phyloP scores from a whole-genome alignment of 495 filamentous ascomycete species.

The Neurospora sp. region DNA sequence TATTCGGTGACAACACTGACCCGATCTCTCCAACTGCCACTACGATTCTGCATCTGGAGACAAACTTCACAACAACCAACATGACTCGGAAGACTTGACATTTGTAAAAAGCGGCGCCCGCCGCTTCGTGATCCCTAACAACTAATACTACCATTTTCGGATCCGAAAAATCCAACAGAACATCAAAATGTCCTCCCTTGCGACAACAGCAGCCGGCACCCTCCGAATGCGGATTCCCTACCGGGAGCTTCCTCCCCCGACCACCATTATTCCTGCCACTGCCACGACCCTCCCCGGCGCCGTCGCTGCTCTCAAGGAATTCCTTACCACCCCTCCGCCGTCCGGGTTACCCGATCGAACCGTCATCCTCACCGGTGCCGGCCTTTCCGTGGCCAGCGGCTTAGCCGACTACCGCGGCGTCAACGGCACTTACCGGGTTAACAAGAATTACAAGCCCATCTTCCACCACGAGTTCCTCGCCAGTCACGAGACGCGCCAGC shows the following conservation, averaged over 20 bases:
- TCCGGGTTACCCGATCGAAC: slow-evolving; percentile 31
- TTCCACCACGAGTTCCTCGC: slow-evolving; percentile 82
- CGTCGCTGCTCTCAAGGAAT: slow-evolving; percentile 60
- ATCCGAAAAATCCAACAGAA: background rate
- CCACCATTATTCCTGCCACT: slow-evolving; percentile 59
- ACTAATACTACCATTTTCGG: background rate
- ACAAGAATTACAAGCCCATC: slow-evolving; percentile 80
- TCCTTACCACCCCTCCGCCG: slow-evolving; percentile 52
- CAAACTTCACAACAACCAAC: background rate
- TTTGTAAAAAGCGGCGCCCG: background rate
- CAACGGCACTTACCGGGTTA: slow-evolving; percentile 85
- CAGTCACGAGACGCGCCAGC: slow-evolving; percentile 77
- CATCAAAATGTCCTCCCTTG: slow-evolving; percentile 42
- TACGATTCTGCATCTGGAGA: background rate
- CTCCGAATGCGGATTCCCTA: slow-evolving; percentile 73
- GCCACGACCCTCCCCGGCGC: slow-evolving; percentile 64
- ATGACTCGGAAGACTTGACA: background rate
- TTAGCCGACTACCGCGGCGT: slow-evolving; percentile 86
- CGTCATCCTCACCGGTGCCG: slow-evolving; percentile 84
- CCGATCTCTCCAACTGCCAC: background rate
- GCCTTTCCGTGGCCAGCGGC: slow-evolving; percentile 87
- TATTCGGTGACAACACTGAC: background rate
- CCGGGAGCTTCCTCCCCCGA: slow-evolving; percentile 70
- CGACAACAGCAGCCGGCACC: slow-evolving; percentile 29
- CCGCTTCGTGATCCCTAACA: background rate